Base-by-base conservation (phyloP, 805 yeast genomes). In the Candida loeiensis region DNA sequence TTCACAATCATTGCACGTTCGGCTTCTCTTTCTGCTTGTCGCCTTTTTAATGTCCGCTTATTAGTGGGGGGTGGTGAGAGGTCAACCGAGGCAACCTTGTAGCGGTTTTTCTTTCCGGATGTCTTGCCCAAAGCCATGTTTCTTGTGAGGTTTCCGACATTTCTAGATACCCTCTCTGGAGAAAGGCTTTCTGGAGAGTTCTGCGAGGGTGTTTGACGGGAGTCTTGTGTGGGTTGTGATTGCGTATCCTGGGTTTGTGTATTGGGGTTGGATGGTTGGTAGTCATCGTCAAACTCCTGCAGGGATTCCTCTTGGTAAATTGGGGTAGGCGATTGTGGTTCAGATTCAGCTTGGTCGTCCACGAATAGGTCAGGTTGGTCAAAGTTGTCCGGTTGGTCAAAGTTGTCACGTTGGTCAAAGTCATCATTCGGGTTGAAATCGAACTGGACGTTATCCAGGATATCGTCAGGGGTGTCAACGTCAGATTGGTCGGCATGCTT, bases 71-170 rank as follows among this genome's bases (percentile, higher is more conserved):
- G 48, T 4, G 49, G 45, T 2, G 47, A 40, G 9, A 38, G 45
- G 5, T 8, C 12, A 8, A 40, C 9, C 48, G 49, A 30, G 48
- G 50, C 20, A 44, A 50, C 12, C 18, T 26, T 19, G 37, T 39
- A 14, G 40, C 27, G 36, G 34, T 31, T 36, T 33, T 41, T n/a
- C 17, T 36, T 42, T 15, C 31, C 39, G 15, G 43, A 35, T 4
- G 50, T 13, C 16, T 18, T 45, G 3, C 63, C 64, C 32, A 63
- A 46, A 5, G 68, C 69, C 61, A 63, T 63, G 12, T 45, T 53
- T 43, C 59, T 64, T 4, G 70, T 64, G 16, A 61, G 40, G 3
- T 55, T 45, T 1, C 64, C 47, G 4, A 50, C 46, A 3, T 31
- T 13, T 40, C 40, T 45, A 5, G 30, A 14, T 13, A 31, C 31